A percentile compares a stretch with the other conserved stretches of the same genome.
phyloP scores from a whole-genome alignment of 345 rosid species.

The Gossypium stocksii region DNA sequence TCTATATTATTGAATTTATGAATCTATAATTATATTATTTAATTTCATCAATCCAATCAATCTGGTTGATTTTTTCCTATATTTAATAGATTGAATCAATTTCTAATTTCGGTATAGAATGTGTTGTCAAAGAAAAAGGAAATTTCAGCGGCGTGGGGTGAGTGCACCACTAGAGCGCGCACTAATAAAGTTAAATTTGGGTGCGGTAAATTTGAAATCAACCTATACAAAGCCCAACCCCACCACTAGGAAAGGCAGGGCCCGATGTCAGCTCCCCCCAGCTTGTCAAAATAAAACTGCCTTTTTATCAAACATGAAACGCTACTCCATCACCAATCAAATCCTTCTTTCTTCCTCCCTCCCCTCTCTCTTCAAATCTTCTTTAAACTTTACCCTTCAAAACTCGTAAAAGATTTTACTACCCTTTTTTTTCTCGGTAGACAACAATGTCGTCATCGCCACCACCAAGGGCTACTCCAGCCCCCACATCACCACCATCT shows the following conservation, averaged over 20 bases:
- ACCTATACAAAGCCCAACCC: no score
- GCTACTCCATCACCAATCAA: neutral
- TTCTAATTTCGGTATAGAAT: no score
- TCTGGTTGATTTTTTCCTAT: no score
- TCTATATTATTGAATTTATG: no score
- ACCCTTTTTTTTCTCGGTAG: neutral
- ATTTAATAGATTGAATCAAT: no score
- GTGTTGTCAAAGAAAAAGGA: no score
- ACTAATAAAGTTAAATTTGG: no score
- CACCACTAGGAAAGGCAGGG: neutral
- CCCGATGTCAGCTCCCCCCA: neutral
- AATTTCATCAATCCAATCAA: no score
- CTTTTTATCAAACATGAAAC: neutral
- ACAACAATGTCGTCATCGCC: constrained; percentile 51
- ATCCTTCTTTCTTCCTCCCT: neutral
- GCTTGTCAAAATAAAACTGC: neutral
- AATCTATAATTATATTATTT: no score
- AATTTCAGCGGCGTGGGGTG: no score
- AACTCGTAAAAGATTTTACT: neutral
- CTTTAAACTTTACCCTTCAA: neutral
- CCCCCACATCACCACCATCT: constrained; percentile 26
- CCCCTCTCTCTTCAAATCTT: neutral
- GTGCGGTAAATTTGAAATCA: no score
- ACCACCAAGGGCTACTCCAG: constrained; percentile 33
- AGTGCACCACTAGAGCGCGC: no score